Evolutionary conservation across 192 early-diverging fungal genomes (phyloP).

Genomic region (Podila horticola): DNA sequence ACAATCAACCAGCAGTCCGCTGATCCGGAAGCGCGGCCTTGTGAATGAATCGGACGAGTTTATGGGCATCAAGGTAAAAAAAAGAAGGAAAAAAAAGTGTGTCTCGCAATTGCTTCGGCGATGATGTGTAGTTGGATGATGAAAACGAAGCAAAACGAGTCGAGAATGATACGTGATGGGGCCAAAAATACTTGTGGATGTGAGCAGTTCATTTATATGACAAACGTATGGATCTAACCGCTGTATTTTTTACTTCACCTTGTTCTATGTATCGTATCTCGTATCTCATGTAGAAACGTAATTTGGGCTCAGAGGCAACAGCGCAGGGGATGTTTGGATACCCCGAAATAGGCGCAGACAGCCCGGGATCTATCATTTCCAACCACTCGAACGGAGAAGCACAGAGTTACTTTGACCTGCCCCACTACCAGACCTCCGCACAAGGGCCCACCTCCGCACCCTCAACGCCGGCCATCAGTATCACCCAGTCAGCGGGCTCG

Average conservation of each 20-base stretch:
- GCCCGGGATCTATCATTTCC: slow-evolving; percentile 21
- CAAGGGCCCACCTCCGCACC: slow-evolving; percentile 12
- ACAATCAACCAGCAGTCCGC: neutral
- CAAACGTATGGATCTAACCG: too few relatives aligned
- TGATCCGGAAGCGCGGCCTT: slow-evolving; percentile 34
- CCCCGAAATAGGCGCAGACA: slow-evolving; percentile 20
- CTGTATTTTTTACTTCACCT: too few relatives aligned
- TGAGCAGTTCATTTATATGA: too few relatives aligned
- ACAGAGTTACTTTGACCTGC: slow-evolving; percentile 32
- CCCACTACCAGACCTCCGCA: slow-evolving; percentile 10
- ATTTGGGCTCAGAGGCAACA: slow-evolving; percentile 34
- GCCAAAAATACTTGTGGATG: too few relatives aligned
- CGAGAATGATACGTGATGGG: too few relatives aligned
- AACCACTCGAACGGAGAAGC: slow-evolving; percentile 7
- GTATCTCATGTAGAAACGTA: slow-evolving; percentile 32
- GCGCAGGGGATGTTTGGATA: slow-evolving; percentile 19
- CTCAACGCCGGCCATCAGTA: slow-evolving; percentile 11
- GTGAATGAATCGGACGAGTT: slow-evolving; percentile 32
- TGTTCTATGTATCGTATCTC: too few relatives aligned
- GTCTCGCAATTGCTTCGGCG: neutral
- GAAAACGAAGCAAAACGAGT: too few relatives aligned
- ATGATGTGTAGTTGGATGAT: too few relatives aligned
- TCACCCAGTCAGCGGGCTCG: neutral
- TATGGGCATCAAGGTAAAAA: slow-evolving; percentile 28
- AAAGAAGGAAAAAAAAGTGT: neutral